phyloP scores from a whole-genome alignment of 2,329 filamentous ascomycete species.

The Aspergillus sp. region DNA sequence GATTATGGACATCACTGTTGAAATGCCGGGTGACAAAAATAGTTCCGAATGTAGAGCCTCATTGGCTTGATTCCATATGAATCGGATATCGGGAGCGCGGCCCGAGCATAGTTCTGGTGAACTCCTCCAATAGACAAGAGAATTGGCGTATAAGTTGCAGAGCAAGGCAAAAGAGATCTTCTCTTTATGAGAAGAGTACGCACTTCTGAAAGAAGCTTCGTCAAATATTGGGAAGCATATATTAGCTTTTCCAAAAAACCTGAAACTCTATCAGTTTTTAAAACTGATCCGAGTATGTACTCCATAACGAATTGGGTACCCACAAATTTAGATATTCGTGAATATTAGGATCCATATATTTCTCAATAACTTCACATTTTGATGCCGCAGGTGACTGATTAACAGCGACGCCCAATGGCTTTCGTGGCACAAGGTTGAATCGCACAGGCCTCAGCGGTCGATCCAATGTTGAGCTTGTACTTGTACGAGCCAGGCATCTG shows the following conservation, averaged over 20 bases:
- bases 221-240: conserved; percentile 49
- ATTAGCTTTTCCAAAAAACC: conserved; percentile 45
- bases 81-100: conserved; percentile 44
- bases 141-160: conserved; percentile 45
- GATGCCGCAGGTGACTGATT: conserved; percentile 23
- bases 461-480: conserved; percentile 11
- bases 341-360: conserved; percentile 34
- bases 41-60: conserved; percentile 50
- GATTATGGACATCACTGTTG: conserved; percentile 46
- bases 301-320: conserved; percentile 9
- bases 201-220: conserved; percentile 38
- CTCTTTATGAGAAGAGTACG: conserved; percentile 35
- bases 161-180: conserved; percentile 46
- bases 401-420: conserved; percentile 29
- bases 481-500: conserved; percentile 15
- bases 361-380: conserved; percentile 43
- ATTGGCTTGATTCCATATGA: conserved; percentile 51
- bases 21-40: conserved; percentile 45
- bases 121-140: conserved; percentile 45
- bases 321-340: conserved; percentile 40
- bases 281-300: not conserved
- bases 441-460: conserved; percentile 28
- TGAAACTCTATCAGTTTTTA: conserved; percentile 10
- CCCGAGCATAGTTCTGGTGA: conserved; percentile 27
- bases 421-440: conserved; percentile 42